These are phyloP conservation scores for Exophiala aquamarina DNA, from an alignment of 2,329 filamentous ascomycete species.

Conservation along the genomic window DNA sequence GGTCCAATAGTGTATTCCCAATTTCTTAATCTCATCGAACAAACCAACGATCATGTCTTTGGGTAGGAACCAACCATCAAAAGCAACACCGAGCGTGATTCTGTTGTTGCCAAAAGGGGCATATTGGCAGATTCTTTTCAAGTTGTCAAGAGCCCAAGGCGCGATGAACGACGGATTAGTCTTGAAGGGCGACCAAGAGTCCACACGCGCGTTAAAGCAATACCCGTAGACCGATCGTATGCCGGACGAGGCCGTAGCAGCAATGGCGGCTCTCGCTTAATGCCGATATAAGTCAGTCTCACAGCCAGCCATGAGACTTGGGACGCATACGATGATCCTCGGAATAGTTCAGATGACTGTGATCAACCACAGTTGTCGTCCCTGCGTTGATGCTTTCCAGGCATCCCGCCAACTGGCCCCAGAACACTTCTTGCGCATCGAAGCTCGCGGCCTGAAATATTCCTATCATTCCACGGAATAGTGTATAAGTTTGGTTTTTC, in stretches of 20 bases:
- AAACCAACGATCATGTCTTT: constrained; percentile 25
- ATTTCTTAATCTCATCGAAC: constrained; percentile 16
- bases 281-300: neutral
- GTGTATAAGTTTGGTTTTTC: no score
- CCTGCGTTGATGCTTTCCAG: constrained; percentile 15
- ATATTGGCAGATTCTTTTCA: constrained; percentile 19
- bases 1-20: no score
- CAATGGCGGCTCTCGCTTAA: constrained; percentile 23
- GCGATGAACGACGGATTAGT: neutral
- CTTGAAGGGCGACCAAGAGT: constrained; percentile 22
- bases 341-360: constrained; percentile 31
- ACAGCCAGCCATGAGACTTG: neutral
- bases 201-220: constrained; percentile 22
- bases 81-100: constrained; percentile 31
- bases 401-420: constrained; percentile 30
- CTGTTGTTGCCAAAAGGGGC: constrained; percentile 31
- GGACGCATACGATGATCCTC: constrained; percentile 23
- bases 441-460: constrained; percentile 39
- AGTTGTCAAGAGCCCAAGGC: constrained; percentile 25
- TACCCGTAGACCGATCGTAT: constrained; percentile 33
- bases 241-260: constrained; percentile 30
- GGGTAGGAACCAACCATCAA: constrained; percentile 21
- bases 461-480: no score
- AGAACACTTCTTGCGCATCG: constrained; percentile 43
- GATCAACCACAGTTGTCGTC: constrained; percentile 32